phyloP scores from a whole-genome alignment of 768 basidiomycete species.

The Mrakia hoshinonis region DNA sequence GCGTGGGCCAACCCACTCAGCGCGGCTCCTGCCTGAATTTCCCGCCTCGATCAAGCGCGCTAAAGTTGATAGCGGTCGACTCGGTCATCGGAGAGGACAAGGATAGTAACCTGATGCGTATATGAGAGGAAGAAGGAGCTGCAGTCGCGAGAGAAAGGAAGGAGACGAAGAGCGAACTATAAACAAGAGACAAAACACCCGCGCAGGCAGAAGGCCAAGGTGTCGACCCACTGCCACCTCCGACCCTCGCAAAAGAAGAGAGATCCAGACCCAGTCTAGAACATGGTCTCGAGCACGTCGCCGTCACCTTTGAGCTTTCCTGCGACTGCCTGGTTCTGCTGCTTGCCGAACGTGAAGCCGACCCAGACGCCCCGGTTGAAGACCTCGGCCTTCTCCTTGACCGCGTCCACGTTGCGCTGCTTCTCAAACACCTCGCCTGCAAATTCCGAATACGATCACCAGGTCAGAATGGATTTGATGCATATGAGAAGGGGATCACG shows the following conservation, averaged over 20 bases:
- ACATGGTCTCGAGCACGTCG: constrained; percentile 42
- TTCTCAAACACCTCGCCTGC: constrained; percentile 86
- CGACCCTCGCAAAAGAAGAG: neutral
- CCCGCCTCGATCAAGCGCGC: too few relatives aligned
- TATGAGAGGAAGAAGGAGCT: neutral
- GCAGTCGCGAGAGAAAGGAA: neutral
- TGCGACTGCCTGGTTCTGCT: constrained; percentile 31
- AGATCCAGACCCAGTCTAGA: constrained; percentile 30
- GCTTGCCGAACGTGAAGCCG: constrained; percentile 42
- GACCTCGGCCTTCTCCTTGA: constrained; percentile 63
- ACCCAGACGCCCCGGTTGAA: constrained; percentile 40
- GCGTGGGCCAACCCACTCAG: too few relatives aligned
- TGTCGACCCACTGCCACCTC: too few relatives aligned
- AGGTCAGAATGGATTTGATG: too few relatives aligned
- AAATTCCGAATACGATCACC: too few relatives aligned
- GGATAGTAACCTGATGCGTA: neutral
- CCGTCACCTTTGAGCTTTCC: constrained; percentile 37
- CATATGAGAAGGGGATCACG: neutral
- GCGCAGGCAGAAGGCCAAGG: neutral
- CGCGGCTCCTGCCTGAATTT: too few relatives aligned
- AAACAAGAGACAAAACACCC: neutral
- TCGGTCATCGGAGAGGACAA: neutral
- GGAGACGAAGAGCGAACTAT: neutral
- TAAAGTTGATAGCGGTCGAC: too few relatives aligned
- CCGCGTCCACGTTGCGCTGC: constrained; percentile 82